Base-by-base conservation (phyloP, 202 grass and related monocot species). In the Alloteropsis angusta region DNA sequence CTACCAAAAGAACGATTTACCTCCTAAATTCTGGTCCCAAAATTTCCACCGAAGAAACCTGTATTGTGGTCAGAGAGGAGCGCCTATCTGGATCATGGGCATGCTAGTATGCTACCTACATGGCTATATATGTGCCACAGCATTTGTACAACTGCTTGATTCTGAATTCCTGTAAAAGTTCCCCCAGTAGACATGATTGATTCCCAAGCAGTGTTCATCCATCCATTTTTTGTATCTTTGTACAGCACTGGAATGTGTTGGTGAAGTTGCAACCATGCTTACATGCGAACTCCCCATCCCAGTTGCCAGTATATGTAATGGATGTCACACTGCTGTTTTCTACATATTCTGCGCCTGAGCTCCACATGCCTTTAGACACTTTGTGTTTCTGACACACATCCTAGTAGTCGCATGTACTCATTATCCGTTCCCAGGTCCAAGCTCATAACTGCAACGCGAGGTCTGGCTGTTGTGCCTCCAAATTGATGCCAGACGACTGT, bases 401-500 rank as follows among this genome's bases (percentile, higher is more conserved):
- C 72, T 62, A 22, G 48, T 16, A 43, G 71, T 58, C 41, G 13
- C 77, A 71, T 71, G 47, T 72, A 60, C 52, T 60, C 81, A 68
- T 32, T 42, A 16, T 44, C 21, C 12, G 18, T 67, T 66, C 30
- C n/a, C n/a, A n/a, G n/a, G n/a, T n/a, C n/a, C 67, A 8, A 68
- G 63, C 38, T 92, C 82, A 99, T 71, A 99, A 80, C 79, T 99
- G 96, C 84, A 99, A 81, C 44, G 96, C 96, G 18, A 99, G 89
- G 73, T 99, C 96, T 75, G 96, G 96, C 55, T 99, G 96, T 61
- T 96, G 96, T 60, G 96, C 88, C 74, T 99, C 96, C 79, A 93
- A 93, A 78, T 89, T 92, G 74, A 99, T 93, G 66, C 90, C 76
- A 34, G 96, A 82, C 42, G 96, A 89, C 18, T 96, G 92, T 26